Evolutionary conservation across 83 land plant species (phyloP).

Genomic region (Picea abies): DNA sequence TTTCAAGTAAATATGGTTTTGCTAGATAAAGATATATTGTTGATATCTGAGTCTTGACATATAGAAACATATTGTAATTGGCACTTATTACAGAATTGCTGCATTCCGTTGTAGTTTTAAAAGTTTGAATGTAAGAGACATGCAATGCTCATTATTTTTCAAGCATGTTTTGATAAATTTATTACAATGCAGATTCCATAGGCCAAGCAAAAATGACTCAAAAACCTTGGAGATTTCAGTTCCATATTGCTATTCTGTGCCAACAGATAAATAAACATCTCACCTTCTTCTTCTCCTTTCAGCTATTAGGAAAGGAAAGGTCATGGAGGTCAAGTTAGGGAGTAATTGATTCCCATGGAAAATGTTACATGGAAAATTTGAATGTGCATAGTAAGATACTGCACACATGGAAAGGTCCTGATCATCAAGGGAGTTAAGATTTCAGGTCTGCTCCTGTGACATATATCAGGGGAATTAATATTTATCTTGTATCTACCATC

Average conservation of each 20-base stretch:
- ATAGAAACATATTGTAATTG: neutral
- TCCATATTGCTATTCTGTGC: neutral
- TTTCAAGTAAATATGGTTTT: neutral
- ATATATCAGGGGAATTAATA: neutral
- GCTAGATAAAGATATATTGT: no score
- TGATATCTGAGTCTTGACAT: neutral
- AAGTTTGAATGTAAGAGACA: neutral
- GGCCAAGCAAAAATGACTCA: neutral
- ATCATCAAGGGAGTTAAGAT: neutral
- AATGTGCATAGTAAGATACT: neutral
- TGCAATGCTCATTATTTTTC: neutral
- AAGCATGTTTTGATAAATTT: neutral
- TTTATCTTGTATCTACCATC: neutral
- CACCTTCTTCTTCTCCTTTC: constrained; percentile 14
- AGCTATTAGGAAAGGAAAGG: constrained; percentile 13
- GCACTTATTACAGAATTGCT: neutral
- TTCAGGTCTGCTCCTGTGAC: neutral
- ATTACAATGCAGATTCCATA: constrained; percentile 10
- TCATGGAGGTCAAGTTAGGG: neutral
- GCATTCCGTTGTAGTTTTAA: neutral
- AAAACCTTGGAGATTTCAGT: neutral
- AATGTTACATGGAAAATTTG: neutral
- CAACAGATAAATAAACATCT: neutral
- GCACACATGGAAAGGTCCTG: neutral
- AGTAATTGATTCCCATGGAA: neutral